Evolutionary conservation across 78 protist genomes (phyloP).

Genomic region (Dictyostelium firmibasis): DNA sequence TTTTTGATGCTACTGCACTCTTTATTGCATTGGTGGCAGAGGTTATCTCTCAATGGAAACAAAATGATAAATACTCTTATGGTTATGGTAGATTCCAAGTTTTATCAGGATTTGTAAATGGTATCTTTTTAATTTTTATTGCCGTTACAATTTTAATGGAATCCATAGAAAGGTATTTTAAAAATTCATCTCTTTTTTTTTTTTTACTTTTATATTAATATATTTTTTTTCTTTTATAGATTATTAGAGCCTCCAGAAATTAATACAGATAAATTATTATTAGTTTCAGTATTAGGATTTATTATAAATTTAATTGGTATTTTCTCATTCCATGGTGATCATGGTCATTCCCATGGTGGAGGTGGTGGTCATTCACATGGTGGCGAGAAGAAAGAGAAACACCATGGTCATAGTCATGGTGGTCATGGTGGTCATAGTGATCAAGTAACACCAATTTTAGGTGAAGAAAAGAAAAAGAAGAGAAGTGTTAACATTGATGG

Average conservation of each 20-base stretch:
- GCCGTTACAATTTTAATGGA: slow-evolving; percentile 90
- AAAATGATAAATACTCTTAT: slow-evolving; percentile 76
- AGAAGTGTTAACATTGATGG: slow-evolving; percentile 78
- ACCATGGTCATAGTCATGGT: slow-evolving; percentile 5
- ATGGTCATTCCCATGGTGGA: slow-evolving; percentile 79
- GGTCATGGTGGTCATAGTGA: background rate
- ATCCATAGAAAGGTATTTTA: slow-evolving; percentile 86
- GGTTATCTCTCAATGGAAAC: slow-evolving; percentile 86
- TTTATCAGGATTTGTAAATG: slow-evolving; percentile 95
- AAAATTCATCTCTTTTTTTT: background rate
- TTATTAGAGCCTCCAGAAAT: slow-evolving; percentile 90
- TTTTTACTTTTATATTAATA: too few species aligned
- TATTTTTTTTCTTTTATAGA: slow-evolving; percentile 1
- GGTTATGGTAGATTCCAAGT: slow-evolving; percentile 95
- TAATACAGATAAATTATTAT: slow-evolving; percentile 85
- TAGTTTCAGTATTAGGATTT: slow-evolving; percentile 94
- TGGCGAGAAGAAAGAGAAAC: background rate
- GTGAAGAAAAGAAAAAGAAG: slow-evolving; percentile 42
- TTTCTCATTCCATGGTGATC: slow-evolving; percentile 87
- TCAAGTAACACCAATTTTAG: background rate
- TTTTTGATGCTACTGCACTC: slow-evolving; percentile 94
- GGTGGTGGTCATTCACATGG: slow-evolving; percentile 83
- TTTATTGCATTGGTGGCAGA: slow-evolving; percentile 91
- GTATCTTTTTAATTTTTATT: slow-evolving; percentile 90
- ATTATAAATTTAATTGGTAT: slow-evolving; percentile 95